Evolutionary conservation across 306 rosid species (phyloP), one percentile per base, ranked within the genome.

Genomic region (Ziziphus jujuba): DNA sequence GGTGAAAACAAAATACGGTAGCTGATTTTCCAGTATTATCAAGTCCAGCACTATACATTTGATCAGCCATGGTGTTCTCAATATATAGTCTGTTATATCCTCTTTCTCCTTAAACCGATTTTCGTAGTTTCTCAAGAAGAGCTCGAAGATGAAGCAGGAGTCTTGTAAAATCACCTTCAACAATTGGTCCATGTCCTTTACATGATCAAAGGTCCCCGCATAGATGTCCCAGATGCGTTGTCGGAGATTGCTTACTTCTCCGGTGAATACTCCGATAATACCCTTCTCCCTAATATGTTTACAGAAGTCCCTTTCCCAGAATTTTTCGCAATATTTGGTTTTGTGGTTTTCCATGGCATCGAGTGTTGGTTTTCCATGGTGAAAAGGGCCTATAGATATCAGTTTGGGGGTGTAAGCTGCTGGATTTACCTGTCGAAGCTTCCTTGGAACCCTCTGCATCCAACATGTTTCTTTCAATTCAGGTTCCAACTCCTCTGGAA

Each of bases 11-110:
- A 59, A 79, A 38, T 76, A 76, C 0, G 91, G 91, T 28, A 88
- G 64, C 28, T 84, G 95, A 44, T 89, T 89, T 20, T 89, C 91
- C 5, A 86, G 71, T 7, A 86, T 17, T 1, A 84, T 34, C 79
- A 86, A 40, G 15, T 85, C 95, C 22, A 66, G 72, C 60, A 72
- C 24, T 6, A 85, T 35, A 34, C 17, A 64, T 54, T 50, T 71
- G 35, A 66, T 66, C 7, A 84, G 66, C 95, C 89, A 84, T 1
- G 87, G 60, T 7, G 76, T 81, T 1, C 81, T 50, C 4, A 81
- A 12, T 9, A 84, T 79, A 55, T 50, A 63, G 65, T 85, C 84
- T 7, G 56, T 50, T 9, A 9, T 24, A 0, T 45, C 8, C 6
- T 68, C 36, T 1, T 62, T 62, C 1, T 1, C 44, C 9, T 38